These are phyloP conservation scores for Elongisporangium anandrum DNA, from an alignment of 352 stramenopile species.

Conservation along the genomic window DNA sequence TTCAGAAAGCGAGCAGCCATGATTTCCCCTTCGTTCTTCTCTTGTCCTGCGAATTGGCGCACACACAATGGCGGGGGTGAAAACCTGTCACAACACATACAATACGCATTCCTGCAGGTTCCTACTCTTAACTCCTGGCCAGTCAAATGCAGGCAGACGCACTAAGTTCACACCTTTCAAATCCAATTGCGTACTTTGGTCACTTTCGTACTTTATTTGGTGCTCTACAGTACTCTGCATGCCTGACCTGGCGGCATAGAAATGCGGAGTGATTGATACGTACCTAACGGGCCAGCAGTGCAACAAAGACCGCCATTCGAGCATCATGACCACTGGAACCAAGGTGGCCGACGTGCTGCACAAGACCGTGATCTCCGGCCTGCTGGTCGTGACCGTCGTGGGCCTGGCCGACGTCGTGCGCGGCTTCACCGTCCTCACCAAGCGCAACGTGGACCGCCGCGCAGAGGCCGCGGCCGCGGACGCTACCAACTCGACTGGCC, in stretches of 20 bases:
- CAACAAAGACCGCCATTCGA: constrained; percentile 7
- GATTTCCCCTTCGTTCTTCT: constrained; percentile 13
- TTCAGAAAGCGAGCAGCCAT: constrained; percentile 80
- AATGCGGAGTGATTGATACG: background rate
- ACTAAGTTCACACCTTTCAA: background rate
- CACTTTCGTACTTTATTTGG: background rate
- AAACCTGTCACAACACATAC: background rate
- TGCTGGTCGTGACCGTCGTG: constrained; percentile 62
- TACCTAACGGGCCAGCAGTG: constrained; percentile 11
- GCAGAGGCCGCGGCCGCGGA: constrained; percentile 13
- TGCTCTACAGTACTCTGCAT: background rate
- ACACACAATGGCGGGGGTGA: background rate
- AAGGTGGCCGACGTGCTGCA: constrained; percentile 71
- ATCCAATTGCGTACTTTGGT: background rate
- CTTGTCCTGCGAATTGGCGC: background rate
- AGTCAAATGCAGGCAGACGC: background rate
- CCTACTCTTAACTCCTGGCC: background rate
- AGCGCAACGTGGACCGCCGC: constrained; percentile 73
- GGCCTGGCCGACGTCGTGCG: constrained; percentile 71
- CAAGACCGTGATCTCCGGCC: constrained; percentile 76
- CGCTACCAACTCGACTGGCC: constrained; percentile 5
- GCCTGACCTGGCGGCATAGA: background rate
- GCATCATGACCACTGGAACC: constrained; percentile 23
- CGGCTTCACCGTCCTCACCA: constrained; percentile 74
- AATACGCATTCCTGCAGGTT: constrained; percentile 1